phyloP scores from a whole-genome alignment of 2,329 filamentous ascomycete genomes.

The Neurospora sp. region DNA sequence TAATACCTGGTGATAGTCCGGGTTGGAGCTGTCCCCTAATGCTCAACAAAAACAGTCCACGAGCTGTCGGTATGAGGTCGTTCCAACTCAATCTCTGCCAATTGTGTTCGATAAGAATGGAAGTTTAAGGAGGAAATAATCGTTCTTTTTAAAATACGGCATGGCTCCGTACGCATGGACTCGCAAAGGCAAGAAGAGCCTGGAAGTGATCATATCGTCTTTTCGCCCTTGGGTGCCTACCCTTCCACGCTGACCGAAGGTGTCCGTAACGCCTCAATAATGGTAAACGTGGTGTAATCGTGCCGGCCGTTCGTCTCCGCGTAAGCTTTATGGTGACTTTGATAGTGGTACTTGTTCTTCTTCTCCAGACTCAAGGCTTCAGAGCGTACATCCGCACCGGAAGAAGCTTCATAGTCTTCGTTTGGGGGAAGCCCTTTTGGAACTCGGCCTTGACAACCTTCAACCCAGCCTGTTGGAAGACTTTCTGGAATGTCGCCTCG shows the following conservation, averaged over 20 bases:
- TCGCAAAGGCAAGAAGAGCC: neutral
- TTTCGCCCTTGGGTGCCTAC: neutral
- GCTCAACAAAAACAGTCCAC: too few relatives aligned
- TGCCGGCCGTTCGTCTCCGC: neutral
- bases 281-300: neutral
- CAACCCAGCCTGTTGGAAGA: constrained; percentile 63
- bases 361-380: constrained; percentile 30
- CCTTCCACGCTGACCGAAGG: neutral
- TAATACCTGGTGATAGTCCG: too few relatives aligned
- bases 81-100: too few relatives aligned
- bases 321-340: neutral
- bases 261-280: neutral
- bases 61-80: too few relatives aligned
- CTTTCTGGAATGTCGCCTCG: constrained; percentile 57
- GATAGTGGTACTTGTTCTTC: neutral
- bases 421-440: constrained; percentile 60
- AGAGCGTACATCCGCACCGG: constrained; percentile 74
- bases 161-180: neutral
- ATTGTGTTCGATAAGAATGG: too few relatives aligned
- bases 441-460: constrained; percentile 59
- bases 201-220: neutral
- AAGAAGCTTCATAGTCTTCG: constrained; percentile 43
- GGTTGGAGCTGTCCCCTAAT: too few relatives aligned
- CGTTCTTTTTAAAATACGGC: too few relatives aligned
- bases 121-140: too few relatives aligned